Evolutionary conservation across 805 yeast species (phyloP), one percentile per base, ranked within the genome.

Genomic region (Millerozyma acaciae): DNA sequence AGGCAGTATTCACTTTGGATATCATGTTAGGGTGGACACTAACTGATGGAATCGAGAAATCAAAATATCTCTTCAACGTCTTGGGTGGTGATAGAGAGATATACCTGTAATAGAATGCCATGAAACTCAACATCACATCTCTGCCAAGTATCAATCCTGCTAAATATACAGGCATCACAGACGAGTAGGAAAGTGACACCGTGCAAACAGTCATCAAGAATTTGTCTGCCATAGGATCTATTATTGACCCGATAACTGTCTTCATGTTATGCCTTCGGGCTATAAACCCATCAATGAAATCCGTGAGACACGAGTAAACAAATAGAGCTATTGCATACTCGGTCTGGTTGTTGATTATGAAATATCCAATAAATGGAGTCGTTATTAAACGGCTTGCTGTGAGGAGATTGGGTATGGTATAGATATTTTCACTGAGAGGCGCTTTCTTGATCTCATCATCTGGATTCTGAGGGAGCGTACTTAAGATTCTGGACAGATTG

Each of bases 151-250:
- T 87, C 13, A 87, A 44, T 0, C 62, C 53, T 0, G 90, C 94
- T 15, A 76, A 66, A 52, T 74, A 49, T 0, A 44, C 33, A 1
- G 98, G 97, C 48, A 93, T 81, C 13, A 73, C 67, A 31, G 78
- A 70, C 8, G 80, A 63, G 44, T 79, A 72, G 0, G 90, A 78
- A 37, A 93, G 60, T 33, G 95, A 78, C 0, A 80, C 68, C 0
- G 97, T 89, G 32, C 95, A 77, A 0, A 84, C 76, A 14, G 90
- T 73, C 96, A 93, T 88, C 29, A 93, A 67, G 10, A 84, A 66
- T 54, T 93, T 93, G 54, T 93, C 99, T 0, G 98, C 99, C 62
- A 87, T 70, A 0, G 99, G 99, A 50, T 93, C 99, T 21, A 94
- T 65, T 10, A 93, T 80, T 0, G 96, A 81, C 0, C 99, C 99